These are phyloP conservation scores for Raphanus sativus DNA, from an alignment of 345 rosid genomes.

Conservation along the genomic window DNA sequence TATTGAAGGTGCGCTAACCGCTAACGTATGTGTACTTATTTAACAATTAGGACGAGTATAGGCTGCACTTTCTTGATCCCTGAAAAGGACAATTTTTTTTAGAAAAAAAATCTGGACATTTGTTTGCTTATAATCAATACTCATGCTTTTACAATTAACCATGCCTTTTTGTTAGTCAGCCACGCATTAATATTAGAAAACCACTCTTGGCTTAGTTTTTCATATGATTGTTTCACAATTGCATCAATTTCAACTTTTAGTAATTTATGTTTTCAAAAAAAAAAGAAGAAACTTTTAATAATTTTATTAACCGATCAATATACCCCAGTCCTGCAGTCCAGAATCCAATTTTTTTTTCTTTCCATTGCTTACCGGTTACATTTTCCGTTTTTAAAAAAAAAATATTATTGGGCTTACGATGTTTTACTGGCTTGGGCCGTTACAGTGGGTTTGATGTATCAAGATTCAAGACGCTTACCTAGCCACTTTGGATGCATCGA, in stretches of 20 bases:
- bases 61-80: neutral
- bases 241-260: neutral
- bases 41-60: neutral
- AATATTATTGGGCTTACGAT: neutral
- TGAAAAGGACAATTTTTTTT: too few relatives aligned
- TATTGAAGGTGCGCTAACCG: neutral
- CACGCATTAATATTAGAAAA: neutral
- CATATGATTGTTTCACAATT: neutral
- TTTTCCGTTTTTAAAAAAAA: too few relatives aligned
- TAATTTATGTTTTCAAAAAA: too few relatives aligned
- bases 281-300: neutral
- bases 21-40: neutral
- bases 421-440: neutral
- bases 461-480: neutral
- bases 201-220: neutral
- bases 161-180: neutral
- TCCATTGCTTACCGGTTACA: neutral
- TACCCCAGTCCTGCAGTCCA: too few relatives aligned
- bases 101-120: neutral
- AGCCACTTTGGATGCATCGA: neutral
- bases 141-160: neutral
- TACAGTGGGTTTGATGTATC: neutral
- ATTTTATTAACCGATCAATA: neutral
- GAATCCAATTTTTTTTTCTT: neutral
- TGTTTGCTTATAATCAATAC: neutral